These are phyloP conservation scores for Acer yangbiense DNA, from an alignment of 345 rosid species.

Conservation along the genomic window DNA sequence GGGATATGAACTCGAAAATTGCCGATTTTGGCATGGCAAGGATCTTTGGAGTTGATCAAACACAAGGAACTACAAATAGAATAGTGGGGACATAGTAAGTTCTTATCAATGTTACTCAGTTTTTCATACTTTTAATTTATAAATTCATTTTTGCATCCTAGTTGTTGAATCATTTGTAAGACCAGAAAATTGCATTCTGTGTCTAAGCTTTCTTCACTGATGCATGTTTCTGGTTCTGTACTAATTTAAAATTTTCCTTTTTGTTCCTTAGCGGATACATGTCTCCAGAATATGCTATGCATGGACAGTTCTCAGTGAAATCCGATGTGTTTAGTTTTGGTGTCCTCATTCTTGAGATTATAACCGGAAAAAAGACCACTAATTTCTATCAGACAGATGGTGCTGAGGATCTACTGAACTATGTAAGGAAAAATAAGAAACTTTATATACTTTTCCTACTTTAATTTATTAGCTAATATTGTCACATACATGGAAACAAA, in stretches of 20 bases:
- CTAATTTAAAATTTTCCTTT: not conserved
- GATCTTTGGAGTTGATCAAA: constrained; percentile 43
- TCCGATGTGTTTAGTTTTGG: constrained; percentile 37
- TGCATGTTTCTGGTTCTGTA: not conserved
- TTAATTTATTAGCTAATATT: not conserved
- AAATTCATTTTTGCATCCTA: too few species aligned
- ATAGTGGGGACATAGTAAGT: constrained; percentile 50
- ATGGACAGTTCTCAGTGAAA: constrained; percentile 31
- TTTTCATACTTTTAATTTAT: too few species aligned
- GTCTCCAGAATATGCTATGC: constrained; percentile 37
- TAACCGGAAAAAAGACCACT: constrained; percentile 26
- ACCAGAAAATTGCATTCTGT: not conserved
- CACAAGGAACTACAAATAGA: constrained; percentile 40
- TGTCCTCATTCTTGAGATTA: constrained; percentile 31
- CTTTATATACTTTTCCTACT: not conserved
- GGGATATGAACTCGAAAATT: constrained; percentile 59
- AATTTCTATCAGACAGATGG: constrained; percentile 15
- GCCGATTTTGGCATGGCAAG: constrained; percentile 76
- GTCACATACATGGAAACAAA: not conserved
- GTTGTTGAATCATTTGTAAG: too few species aligned
- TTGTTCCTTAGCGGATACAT: constrained; percentile 25
- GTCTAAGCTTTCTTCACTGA: not conserved
- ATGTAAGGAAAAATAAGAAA: constrained; percentile 3
- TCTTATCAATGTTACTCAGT: too few species aligned
- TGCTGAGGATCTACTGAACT: not conserved